These are phyloP conservation scores for Asterionellopsis glacialis DNA, from an alignment of 108 stramenopile species.

Conservation along the genomic window DNA sequence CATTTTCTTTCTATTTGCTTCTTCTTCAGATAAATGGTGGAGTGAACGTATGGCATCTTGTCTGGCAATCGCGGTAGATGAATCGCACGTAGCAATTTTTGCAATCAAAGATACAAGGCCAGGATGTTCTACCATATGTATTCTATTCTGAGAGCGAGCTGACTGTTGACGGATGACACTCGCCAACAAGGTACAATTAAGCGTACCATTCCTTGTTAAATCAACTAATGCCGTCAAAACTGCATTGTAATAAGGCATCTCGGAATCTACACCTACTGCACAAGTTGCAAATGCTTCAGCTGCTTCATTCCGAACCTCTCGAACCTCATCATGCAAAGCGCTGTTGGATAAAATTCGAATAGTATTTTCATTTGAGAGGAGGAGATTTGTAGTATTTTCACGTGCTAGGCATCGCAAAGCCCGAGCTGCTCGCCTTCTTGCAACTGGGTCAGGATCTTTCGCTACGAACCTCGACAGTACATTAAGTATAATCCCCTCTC, in stretches of 20 bases:
- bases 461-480: conserved; percentile 20
- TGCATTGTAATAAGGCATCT: conserved; percentile 28
- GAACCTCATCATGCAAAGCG: conserved; percentile 25
- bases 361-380: conserved; percentile 17
- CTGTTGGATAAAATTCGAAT: conserved; percentile 26
- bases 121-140: conserved; percentile 10
- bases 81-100: conserved; percentile 9
- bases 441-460: conserved; percentile 12
- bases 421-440: conserved; percentile 36
- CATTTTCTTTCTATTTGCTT: conserved; percentile 8
- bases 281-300: conserved; percentile 36
- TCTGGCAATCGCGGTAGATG: conserved; percentile 17
- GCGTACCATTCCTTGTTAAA: conserved; percentile 6
- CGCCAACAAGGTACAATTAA: conserved; percentile 15
- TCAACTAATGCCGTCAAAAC: conserved; percentile 28
- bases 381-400: conserved; percentile 16
- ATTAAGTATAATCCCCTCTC: conserved; percentile 37
- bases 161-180: conserved; percentile 37
- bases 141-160: conserved; percentile 23
- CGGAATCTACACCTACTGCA: conserved; percentile 16
- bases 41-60: conserved; percentile 29
- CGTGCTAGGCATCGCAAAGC: conserved; percentile 25
- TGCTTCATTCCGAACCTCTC: conserved; percentile 41
- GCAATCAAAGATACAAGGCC: conserved; percentile 16
- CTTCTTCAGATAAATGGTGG: conserved; percentile 22